phyloP scores from a whole-genome alignment of 768 basidiomycete species.

The Russula virescens region DNA sequence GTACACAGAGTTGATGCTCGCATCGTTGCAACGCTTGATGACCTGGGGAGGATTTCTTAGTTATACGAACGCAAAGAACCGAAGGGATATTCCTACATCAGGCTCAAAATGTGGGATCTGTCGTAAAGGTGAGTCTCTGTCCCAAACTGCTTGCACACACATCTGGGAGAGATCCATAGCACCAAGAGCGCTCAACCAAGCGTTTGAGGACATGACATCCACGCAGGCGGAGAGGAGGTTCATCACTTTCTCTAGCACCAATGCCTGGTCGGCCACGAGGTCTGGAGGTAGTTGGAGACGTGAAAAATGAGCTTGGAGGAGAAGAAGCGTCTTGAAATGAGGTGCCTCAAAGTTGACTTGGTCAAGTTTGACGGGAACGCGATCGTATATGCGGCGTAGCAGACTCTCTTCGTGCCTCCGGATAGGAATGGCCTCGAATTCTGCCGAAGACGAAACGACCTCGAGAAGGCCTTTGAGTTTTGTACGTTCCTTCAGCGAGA shows the following conservation, averaged over 20 bases:
- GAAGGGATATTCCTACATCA: slow-evolving; percentile 47
- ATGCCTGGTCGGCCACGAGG: slow-evolving; percentile 82
- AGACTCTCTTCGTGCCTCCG: slow-evolving; percentile 86
- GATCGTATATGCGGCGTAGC: slow-evolving; percentile 88
- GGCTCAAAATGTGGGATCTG: slow-evolving; percentile 96
- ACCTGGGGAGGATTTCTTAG: slow-evolving; percentile 39
- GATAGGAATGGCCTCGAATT: slow-evolving; percentile 93
- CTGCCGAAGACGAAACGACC: slow-evolving; percentile 94
- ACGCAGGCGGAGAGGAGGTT: slow-evolving; percentile 92
- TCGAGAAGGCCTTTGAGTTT: slow-evolving; percentile 96
- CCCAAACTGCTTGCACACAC: slow-evolving; percentile 98
- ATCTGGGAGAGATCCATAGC: slow-evolving; percentile 99
- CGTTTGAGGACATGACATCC: slow-evolving; percentile 97
- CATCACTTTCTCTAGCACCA: slow-evolving; percentile 86
- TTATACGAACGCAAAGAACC: not conserved
- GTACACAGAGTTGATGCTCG: slow-evolving; percentile 83
- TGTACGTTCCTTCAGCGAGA: slow-evolving; percentile 92
- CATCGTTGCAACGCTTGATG: slow-evolving; percentile 77
- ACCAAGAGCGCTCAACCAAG: slow-evolving; percentile 87
- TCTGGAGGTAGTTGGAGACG: slow-evolving; percentile 89
- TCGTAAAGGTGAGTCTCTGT: slow-evolving; percentile 89
- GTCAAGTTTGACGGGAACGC: slow-evolving; percentile 92
- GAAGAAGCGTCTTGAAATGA: slow-evolving; percentile 96
- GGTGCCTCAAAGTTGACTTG: slow-evolving; percentile 83
- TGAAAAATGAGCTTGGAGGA: slow-evolving; percentile 95